Conservation (phyloP, 2,329 filamentous ascomycete species). For the Stagonosporopsis vannaccii region DNA sequence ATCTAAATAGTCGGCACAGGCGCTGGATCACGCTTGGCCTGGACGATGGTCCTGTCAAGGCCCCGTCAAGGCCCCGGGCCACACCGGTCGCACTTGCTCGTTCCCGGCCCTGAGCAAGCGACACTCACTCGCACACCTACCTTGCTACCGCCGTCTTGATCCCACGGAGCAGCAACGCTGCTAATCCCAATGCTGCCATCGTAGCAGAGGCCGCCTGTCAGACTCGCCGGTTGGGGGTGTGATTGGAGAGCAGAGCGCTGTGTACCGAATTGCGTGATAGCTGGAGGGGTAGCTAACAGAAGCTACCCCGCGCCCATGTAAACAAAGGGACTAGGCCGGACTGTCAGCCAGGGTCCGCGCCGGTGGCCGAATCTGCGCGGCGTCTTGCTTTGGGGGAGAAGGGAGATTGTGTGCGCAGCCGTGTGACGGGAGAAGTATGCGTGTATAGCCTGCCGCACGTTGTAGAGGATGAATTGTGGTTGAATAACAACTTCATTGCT, state of each 20-base stretch:
- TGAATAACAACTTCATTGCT: background rate
- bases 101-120: background rate
- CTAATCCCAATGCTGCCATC: background rate
- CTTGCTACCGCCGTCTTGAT: too few relatives aligned
- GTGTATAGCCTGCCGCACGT: background rate
- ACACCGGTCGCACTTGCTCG: background rate
- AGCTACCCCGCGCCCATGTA: conserved; percentile 15
- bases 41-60: conserved; percentile 3
- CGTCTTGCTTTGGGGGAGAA: background rate
- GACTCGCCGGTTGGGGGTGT: conserved; percentile 4
- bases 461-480: background rate
- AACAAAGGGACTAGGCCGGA: conserved; percentile 12
- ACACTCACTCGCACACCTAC: conserved; percentile 5
- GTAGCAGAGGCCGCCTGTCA: conserved; percentile 2
- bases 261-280: conserved; percentile 13
- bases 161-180: background rate
- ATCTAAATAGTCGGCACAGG: conserved; percentile 23
- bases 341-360: conserved; percentile 5
- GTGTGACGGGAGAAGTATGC: background rate
- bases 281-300: conserved; percentile 10
- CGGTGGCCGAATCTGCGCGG: background rate
- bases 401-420: background rate
- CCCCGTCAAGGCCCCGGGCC: too few relatives aligned
- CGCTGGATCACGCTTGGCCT: conserved; percentile 15
- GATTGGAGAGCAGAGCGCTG: conserved; percentile 8